These are phyloP conservation scores for Inga laurina DNA, from an alignment of 306 rosid genomes.

Conservation along the genomic window DNA sequence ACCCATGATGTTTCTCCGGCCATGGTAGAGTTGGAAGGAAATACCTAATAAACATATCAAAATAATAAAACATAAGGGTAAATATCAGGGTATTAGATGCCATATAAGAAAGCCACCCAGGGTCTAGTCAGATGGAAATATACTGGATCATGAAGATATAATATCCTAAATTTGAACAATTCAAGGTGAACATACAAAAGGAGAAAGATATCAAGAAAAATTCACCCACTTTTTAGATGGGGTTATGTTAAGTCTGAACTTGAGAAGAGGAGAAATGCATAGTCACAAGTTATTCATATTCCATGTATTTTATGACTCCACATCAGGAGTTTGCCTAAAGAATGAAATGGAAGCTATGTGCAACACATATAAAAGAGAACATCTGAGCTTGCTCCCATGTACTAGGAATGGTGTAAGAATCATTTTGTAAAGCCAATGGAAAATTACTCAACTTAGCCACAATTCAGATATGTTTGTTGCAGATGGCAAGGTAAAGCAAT, in stretches of 20 bases:
- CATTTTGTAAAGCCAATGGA: slow-evolving; percentile 1
- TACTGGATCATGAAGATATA: slow-evolving; percentile 17
- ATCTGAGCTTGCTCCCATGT: neutral
- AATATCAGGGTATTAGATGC: neutral
- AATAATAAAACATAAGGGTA: neutral
- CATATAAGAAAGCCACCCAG: neutral
- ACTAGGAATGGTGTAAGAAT: neutral
- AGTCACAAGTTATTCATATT: slow-evolving; percentile 11
- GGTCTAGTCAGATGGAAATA: neutral
- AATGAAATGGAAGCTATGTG: neutral
- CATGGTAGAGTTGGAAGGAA: slow-evolving; percentile 46
- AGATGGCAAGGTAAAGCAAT: slow-evolving; percentile 14
- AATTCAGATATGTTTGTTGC: neutral
- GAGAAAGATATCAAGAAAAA: neutral
- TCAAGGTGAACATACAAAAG: slow-evolving; percentile 11
- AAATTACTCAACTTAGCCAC: slow-evolving; percentile 2
- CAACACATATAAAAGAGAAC: slow-evolving; percentile 14
- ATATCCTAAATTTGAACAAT: slow-evolving; percentile 11
- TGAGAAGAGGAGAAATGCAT: neutral
- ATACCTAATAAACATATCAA: slow-evolving; percentile 28
- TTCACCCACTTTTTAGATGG: neutral
- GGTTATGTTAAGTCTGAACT: slow-evolving; percentile 5
- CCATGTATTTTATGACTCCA: neutral
- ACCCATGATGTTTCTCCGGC: slow-evolving; percentile 80
- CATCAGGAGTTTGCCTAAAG: neutral